Conservation (phyloP, 306 rosid species). For the Datisca glomerata region DNA sequence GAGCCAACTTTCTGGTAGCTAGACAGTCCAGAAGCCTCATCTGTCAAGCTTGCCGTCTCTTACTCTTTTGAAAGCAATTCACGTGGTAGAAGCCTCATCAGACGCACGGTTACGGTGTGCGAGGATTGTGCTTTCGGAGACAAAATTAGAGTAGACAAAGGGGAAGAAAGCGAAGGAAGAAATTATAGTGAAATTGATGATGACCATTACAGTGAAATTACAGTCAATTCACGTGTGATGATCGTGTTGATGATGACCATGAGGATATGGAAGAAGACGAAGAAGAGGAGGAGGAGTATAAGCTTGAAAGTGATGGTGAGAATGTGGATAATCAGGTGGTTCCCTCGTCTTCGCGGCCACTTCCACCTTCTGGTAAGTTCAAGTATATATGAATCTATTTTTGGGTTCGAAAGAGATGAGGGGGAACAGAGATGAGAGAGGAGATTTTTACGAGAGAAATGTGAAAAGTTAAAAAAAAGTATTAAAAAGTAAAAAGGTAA, state of each 20-base stretch:
- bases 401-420: no score
- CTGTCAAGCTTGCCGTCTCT: conserved; percentile 56
- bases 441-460: no score
- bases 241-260: neutral
- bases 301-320: conserved; percentile 1
- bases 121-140: conserved; percentile 17
- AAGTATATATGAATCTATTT: neutral
- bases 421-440: no score
- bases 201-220: conserved; percentile 3
- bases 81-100: conserved; percentile 58
- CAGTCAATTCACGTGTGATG: no score
- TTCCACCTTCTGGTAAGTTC: neutral
- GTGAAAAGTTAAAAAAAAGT: no score
- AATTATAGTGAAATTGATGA: no score
- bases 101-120: conserved; percentile 56
- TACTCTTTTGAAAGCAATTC: conserved; percentile 57
- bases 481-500: no score
- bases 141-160: neutral
- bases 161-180: no score
- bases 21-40: conserved; percentile 59
- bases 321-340: conserved; percentile 76
- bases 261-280: neutral
- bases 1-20: conserved; percentile 55
- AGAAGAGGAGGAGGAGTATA: neutral
- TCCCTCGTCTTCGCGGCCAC: conserved; percentile 46